phyloP scores from a whole-genome alignment of 192 early-diverging fungal genomes.

The Mortierella claussenii region DNA sequence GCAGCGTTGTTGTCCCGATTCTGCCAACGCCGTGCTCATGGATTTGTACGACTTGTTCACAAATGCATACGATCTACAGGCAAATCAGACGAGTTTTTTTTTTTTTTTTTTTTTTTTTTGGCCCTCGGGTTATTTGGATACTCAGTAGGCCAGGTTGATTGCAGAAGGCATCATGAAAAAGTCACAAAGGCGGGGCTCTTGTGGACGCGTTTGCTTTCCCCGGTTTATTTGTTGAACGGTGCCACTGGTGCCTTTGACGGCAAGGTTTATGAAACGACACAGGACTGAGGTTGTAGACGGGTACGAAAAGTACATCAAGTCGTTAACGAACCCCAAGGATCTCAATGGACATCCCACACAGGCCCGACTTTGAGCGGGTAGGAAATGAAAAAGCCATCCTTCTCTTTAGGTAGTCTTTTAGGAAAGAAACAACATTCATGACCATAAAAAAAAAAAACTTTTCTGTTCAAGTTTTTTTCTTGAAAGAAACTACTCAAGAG shows the following conservation, averaged over 20 bases:
- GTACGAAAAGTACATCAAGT: conserved; percentile 34
- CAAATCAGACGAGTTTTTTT: conserved; percentile 74
- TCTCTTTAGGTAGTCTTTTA: too few relatives aligned
- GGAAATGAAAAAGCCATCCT: too few relatives aligned
- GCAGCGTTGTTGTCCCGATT: conserved; percentile 88
- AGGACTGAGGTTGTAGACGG: conserved; percentile 43
- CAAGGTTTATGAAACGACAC: conserved; percentile 73
- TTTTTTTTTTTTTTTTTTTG: conserved; percentile 22
- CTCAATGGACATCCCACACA: conserved; percentile 23
- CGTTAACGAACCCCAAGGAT: conserved; percentile 38
- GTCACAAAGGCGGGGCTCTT: conserved; percentile 66
- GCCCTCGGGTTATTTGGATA: conserved; percentile 60
- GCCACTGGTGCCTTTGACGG: conserved; percentile 81
- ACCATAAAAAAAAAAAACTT: conserved; percentile 11
- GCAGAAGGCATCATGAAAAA: conserved; percentile 59
- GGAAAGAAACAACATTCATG: too few relatives aligned
- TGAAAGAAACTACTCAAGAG: too few relatives aligned
- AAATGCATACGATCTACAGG: conserved; percentile 78
- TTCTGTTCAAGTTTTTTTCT: too few relatives aligned
- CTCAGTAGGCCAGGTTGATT: conserved; percentile 57
- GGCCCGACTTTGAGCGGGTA: conserved; percentile 30
- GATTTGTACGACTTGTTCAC: too few relatives aligned
- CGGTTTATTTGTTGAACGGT: conserved; percentile 80
- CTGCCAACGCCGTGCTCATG: too few relatives aligned
- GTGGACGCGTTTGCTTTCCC: conserved; percentile 84